A percentile compares a stretch with the other conserved stretches of the same genome.
phyloP scores from a whole-genome alignment of 2,329 filamentous ascomycete genomes.

The Arthrinium phaeospermum region DNA sequence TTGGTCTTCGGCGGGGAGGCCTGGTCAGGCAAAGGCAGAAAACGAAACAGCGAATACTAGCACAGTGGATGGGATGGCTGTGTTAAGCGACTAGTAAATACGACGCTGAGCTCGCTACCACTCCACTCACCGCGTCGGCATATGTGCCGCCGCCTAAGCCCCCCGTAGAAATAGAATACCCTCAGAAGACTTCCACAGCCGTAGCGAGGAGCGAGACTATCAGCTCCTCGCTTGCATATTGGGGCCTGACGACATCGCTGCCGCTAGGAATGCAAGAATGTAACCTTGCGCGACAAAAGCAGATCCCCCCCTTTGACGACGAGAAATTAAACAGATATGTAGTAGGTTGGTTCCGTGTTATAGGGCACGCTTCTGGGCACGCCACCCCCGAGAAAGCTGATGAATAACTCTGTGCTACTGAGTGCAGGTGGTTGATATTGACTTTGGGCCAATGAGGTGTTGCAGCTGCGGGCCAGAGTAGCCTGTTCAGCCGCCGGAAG shows the following conservation, averaged over 20 bases:
- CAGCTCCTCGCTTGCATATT: not conserved
- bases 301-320: not conserved
- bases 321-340: not conserved
- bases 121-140: slow-evolving; percentile 1
- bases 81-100: slow-evolving; percentile 3
- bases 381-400: not conserved
- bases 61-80: not conserved
- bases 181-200: not conserved
- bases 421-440: not conserved
- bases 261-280: not conserved
- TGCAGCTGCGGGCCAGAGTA: not conserved
- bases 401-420: not conserved
- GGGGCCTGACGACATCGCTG: not conserved
- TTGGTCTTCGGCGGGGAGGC: not conserved
- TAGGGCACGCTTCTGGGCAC: not conserved
- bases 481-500: slow-evolving; percentile 8
- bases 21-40: not conserved
- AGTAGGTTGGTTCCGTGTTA: not conserved
- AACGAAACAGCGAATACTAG: not conserved
- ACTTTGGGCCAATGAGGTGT: slow-evolving; percentile 1
- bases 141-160: slow-evolving; percentile 5
- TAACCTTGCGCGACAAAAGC: not conserved
- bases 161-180: not conserved
- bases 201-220: not conserved
- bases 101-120: not conserved